Evolutionary conservation across 345 rosid genomes (phyloP).

Genomic region (Syzygium aromaticum): DNA sequence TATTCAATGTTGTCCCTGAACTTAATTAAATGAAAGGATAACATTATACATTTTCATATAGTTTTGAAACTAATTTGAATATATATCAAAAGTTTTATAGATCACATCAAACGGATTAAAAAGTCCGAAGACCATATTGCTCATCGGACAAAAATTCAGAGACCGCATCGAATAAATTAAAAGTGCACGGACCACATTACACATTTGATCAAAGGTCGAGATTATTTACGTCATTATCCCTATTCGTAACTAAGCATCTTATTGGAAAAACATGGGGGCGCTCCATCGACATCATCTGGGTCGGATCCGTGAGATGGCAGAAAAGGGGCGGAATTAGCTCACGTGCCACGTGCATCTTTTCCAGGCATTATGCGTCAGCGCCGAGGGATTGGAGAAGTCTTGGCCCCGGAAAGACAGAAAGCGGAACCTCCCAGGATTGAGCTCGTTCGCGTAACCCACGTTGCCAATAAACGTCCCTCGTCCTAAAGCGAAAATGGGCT

Average conservation of each 20-base stretch:
- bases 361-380: neutral
- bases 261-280: neutral
- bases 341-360: neutral
- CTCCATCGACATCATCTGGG: neutral
- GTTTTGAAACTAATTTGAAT: fast-evolving
- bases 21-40: no score
- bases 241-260: neutral
- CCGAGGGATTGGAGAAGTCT: neutral
- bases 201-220: fast-evolving
- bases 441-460: neutral
- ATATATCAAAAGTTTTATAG: no score
- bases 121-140: no score
- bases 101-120: no score
- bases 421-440: neutral
- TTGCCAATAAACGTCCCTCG: no score
- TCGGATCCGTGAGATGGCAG: neutral
- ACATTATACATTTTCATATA: neutral
- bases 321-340: neutral
- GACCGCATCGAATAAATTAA: no score
- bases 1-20: no score
- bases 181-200: fast-evolving
- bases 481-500: neutral
- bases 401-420: neutral
- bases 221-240: no score
- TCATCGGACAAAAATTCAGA: fast-evolving